Evolutionary conservation across 2,329 filamentous ascomycete species (phyloP), one percentile per base, ranked within the genome.

Genomic region (Penicillium capsulatum): DNA sequence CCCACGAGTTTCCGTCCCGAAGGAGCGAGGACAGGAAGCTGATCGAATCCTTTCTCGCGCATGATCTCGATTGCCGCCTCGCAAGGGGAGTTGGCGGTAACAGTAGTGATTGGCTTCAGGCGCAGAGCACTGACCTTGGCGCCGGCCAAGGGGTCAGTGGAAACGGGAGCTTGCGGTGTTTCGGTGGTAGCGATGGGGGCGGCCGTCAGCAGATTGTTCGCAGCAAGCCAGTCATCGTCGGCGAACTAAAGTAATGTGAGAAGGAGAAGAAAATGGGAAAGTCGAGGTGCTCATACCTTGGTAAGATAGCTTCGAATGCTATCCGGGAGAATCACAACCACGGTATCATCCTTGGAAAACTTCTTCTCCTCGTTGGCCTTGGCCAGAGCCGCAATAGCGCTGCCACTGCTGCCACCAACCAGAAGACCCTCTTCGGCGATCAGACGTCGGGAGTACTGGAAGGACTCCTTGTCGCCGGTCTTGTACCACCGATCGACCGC

Each of bases 201-300:
- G 49, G 69, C 75, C 27, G 86, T 80, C 17, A 97, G 77, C 16
- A 98, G 86, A 63, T 91, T 84, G 69, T 98, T 98, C 48, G 92
- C 92, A 9, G 89, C 90, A 40, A 98, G 82, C 94, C 92, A 98
- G 72, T 97, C 92, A 62, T 98, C 94, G 63, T 98, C 92, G 51
- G 89, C 89, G 63, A 98, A 98, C 78, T 77, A 29, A 45, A 19
- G 20, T 2, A 32, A n/a, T 4, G 37, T 55, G 31, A 55, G 53
- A 34, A 42, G 17, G 13, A 17, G 26, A 14, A 17, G 20, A 15
- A 16, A 20, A 13, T 20, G 7, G 37, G n/a, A 9, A 17, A 22
- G 28, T n/a, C 7, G 17, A 22, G 19, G 9, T 13, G 7, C 17
- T 22, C 58, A 36, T 61, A 77, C 75, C 67, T 98, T 98, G 71